These are phyloP conservation scores for Grammothele lineata DNA, from an alignment of 768 basidiomycete genomes.

Conservation along the genomic window DNA sequence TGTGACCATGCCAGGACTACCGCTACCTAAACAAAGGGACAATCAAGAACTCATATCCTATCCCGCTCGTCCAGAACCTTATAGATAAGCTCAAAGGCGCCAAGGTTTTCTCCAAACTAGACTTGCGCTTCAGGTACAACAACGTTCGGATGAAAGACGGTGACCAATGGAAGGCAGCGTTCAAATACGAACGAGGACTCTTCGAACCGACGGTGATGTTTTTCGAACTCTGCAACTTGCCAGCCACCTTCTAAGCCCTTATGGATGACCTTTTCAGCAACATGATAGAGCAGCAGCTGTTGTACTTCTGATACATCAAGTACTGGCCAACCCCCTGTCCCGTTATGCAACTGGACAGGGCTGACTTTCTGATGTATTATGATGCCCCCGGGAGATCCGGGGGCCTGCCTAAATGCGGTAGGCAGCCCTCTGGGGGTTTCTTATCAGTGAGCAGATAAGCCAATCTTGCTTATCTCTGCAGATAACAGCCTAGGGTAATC, in stretches of 20 bases:
- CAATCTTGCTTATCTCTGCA: too few species aligned
- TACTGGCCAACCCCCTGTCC: too few species aligned
- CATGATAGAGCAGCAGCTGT: constrained; percentile 32
- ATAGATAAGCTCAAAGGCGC: constrained; percentile 21
- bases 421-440: too few species aligned
- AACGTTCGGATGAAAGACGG: constrained; percentile 35
- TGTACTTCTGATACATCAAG: too few species aligned
- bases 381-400: too few species aligned
- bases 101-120: constrained; percentile 25
- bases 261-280: constrained; percentile 31
- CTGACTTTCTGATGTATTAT: constrained; percentile 36
- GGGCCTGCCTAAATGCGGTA: too few species aligned
- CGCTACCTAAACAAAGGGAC: constrained; percentile 28
- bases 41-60: constrained; percentile 28
- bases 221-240: constrained; percentile 32
- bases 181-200: constrained; percentile 32
- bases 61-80: constrained; percentile 29
- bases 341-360: too few species aligned
- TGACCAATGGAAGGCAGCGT: constrained; percentile 39
- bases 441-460: too few species aligned
- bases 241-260: constrained; percentile 33
- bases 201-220: constrained; percentile 39
- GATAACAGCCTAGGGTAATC: too few species aligned
- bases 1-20: constrained; percentile 24
- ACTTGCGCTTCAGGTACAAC: constrained; percentile 33